phyloP scores from a whole-genome alignment of 306 rosid genomes.

The Vigna trinervia region DNA sequence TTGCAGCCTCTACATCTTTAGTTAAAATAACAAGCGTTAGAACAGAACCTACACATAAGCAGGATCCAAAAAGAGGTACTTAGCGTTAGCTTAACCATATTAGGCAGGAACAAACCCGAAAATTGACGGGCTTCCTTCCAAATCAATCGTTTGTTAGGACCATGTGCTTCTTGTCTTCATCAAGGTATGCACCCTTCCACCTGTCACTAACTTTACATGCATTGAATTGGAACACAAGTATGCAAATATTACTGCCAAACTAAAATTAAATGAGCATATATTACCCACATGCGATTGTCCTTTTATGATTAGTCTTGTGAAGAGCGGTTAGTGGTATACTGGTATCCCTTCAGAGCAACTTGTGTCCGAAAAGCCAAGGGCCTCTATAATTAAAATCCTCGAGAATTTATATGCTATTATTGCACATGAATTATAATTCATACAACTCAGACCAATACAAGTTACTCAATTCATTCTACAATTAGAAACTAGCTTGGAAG shows the following conservation, averaged over 20 bases:
- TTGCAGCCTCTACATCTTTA: slow-evolving; percentile 58
- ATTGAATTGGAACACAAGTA: background rate
- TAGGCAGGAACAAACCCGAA: slow-evolving; percentile 10
- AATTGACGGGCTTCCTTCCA: slow-evolving; percentile 31
- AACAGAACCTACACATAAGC: slow-evolving; percentile 23
- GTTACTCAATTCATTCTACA: slow-evolving; percentile 49
- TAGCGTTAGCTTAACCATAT: background rate
- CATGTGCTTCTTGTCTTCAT: background rate
- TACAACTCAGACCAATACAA: slow-evolving; percentile 53
- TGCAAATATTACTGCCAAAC: slow-evolving; percentile 4
- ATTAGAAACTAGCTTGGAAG: slow-evolving; percentile 42
- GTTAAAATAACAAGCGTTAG: slow-evolving; percentile 24
- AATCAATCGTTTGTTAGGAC: background rate
- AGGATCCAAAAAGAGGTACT: background rate
- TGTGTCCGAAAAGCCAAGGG: slow-evolving; percentile 30
- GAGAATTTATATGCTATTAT: slow-evolving; percentile 40
- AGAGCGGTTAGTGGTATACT: slow-evolving; percentile 8
- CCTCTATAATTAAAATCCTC: slow-evolving; percentile 46
- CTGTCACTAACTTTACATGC: slow-evolving; percentile 35
- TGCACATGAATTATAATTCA: slow-evolving; percentile 47
- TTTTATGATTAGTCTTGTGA: background rate
- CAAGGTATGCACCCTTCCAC: slow-evolving; percentile 36
- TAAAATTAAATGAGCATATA: slow-evolving; percentile 24
- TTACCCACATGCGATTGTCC: background rate
- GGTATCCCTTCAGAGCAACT: slow-evolving; percentile 26